A percentile compares a stretch with the other conserved stretches of the same genome.
These are phyloP conservation scores for Stramenopiles sp. DNA, from an alignment of 352 stramenopile genomes.

Conservation along the genomic window DNA sequence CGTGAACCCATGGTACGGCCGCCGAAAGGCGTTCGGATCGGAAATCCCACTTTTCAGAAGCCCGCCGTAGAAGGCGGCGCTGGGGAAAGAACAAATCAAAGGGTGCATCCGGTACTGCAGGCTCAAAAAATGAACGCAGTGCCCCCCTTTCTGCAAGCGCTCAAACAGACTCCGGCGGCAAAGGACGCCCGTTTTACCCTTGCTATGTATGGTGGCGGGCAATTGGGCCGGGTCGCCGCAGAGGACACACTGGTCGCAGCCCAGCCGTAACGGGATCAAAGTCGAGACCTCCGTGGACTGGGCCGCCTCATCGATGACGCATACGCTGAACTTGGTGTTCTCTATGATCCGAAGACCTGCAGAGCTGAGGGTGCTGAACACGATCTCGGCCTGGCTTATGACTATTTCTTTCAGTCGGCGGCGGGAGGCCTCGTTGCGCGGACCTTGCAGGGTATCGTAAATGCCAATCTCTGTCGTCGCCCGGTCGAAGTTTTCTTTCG, in stretches of 20 bases:
- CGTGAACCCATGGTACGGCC: no score
- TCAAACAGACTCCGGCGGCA: conserved; percentile 81
- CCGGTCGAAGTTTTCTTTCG: no score
- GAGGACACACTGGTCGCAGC: conserved; percentile 95
- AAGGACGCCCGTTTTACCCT: conserved; percentile 43
- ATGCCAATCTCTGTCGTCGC: no score
- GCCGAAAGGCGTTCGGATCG: conserved; percentile 30
- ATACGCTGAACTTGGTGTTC: conserved; percentile 88
- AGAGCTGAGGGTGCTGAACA: no score
- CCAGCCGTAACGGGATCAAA: conserved; percentile 94
- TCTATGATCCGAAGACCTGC: no score
- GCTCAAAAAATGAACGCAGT: conserved; percentile 36
- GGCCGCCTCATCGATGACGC: conserved; percentile 98
- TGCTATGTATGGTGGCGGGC: conserved; percentile 75
- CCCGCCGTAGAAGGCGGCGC: conserved; percentile 83
- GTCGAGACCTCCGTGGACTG: conserved; percentile 96
- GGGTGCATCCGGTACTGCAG: conserved; percentile 96
- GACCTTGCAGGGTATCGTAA: no score
- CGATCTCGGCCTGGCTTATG: no score
- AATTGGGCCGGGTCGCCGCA: conserved; percentile 96
- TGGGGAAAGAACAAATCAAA: conserved; percentile 86
- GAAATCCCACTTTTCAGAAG: conserved; percentile 59
- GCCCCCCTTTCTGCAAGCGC: conserved; percentile 63
- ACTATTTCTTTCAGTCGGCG: no score
- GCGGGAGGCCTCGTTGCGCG: no score